These are phyloP conservation scores for Serendipita vermifera DNA, from an alignment of 768 basidiomycete species.

Conservation along the genomic window DNA sequence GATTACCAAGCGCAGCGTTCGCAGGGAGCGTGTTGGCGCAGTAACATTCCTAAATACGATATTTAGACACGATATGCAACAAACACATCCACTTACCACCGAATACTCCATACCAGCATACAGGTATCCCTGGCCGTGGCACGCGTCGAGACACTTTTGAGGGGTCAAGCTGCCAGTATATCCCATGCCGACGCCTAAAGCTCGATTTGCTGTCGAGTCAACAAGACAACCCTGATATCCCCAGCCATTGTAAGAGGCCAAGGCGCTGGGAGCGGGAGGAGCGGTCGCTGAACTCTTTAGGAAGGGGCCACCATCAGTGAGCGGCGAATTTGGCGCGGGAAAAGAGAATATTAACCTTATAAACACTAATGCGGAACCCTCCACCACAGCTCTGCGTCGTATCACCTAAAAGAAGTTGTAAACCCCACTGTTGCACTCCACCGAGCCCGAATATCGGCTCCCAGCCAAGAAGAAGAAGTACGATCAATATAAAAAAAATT, in stretches of 20 bases:
- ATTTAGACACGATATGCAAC: no score
- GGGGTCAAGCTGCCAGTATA: constrained; percentile 50
- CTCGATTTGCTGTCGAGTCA: constrained; percentile 45
- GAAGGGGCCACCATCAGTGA: no score
- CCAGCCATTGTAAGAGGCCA: not conserved
- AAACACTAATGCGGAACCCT: constrained; percentile 38
- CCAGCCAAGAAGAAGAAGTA: no score
- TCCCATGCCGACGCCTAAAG: constrained; percentile 39
- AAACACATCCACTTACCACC: constrained; percentile 30
- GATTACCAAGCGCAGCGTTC: not conserved
- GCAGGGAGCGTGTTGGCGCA: constrained; percentile 24
- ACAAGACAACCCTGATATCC: constrained; percentile 37
- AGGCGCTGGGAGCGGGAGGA: not conserved
- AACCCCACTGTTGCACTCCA: no score
- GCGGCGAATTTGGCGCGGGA: no score
- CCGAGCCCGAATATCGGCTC: no score
- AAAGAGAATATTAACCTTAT: not conserved
- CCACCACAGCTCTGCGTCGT: constrained; percentile 48
- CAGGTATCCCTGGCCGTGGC: constrained; percentile 34
- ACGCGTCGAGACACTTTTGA: constrained; percentile 36
- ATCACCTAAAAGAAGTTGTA: no score
- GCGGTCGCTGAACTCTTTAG: no score
- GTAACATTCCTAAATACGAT: constrained; percentile 42
- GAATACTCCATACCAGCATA: constrained; percentile 63
- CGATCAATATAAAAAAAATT: no score